Conservation (phyloP, 106 monocot species). For the Dendrobium chrysotoxum region DNA sequence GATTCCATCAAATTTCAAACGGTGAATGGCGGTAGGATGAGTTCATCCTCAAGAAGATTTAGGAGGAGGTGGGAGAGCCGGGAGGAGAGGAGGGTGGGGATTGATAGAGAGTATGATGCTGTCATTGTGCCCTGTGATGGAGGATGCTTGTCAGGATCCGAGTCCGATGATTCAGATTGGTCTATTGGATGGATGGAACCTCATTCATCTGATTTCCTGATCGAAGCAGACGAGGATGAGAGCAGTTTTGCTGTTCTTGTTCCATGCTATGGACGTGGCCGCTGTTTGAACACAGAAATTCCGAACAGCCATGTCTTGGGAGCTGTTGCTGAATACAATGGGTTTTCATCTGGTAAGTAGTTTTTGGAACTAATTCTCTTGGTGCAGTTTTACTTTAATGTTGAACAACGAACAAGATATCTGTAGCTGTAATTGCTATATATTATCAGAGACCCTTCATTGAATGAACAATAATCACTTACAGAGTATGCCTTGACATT, state of each 20-base stretch:
- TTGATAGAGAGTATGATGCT: constrained; percentile 68
- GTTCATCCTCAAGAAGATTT: constrained; percentile 18
- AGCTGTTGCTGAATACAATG: not conserved
- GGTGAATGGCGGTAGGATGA: constrained; percentile 10
- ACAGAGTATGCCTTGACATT: too few species aligned
- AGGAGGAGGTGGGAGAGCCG: constrained; percentile 31
- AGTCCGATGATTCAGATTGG: constrained; percentile 86
- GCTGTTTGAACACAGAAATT: constrained; percentile 13
- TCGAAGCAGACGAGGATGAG: constrained; percentile 27
- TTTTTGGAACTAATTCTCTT: not conserved
- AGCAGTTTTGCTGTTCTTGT: constrained; percentile 74
- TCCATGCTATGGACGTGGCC: constrained; percentile 56
- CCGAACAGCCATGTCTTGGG: constrained; percentile 16
- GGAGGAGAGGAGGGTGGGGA: constrained; percentile 28
- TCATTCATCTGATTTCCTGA: constrained; percentile 50
- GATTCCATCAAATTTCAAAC: constrained; percentile 27
- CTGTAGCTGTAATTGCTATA: not conserved
- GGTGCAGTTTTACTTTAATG: not conserved
- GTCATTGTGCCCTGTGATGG: constrained; percentile 73
- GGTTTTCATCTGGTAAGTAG: constrained; percentile 32
- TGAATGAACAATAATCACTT: too few species aligned
- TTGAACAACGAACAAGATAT: not conserved
- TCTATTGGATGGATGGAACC: constrained; percentile 88
- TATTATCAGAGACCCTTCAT: not conserved
- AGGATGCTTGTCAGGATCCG: constrained; percentile 60